These are phyloP conservation scores for Amauroascus verrucosus DNA, from an alignment of 2,329 filamentous ascomycete species.

Conservation along the genomic window DNA sequence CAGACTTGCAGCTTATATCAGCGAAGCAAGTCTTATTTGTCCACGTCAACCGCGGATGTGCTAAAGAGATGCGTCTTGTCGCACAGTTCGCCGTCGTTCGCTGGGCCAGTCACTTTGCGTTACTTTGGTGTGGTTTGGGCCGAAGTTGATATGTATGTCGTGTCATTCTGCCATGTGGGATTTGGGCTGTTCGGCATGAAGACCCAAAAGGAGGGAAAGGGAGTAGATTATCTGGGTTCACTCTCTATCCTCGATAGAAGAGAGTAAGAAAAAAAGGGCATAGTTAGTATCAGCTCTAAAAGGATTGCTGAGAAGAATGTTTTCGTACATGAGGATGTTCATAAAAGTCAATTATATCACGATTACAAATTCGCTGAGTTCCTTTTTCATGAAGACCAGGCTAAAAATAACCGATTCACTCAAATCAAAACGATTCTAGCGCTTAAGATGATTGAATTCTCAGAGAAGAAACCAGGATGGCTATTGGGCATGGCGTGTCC, in stretches of 20 bases:
- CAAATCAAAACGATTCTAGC: neutral
- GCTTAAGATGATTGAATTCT: neutral
- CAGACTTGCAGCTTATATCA: neutral
- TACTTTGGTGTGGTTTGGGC: neutral
- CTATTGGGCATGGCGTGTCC: slow-evolving; percentile 4
- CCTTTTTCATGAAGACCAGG: neutral
- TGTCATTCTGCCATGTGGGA: neutral
- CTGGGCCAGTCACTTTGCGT: neutral
- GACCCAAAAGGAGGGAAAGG: neutral
- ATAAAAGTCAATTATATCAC: neutral
- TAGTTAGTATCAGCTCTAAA: neutral
- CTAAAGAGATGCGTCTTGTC: neutral
- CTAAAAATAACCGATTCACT: neutral
- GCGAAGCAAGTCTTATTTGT: neutral
- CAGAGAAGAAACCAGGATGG: neutral
- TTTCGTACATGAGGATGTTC: too few species aligned
- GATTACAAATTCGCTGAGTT: neutral
- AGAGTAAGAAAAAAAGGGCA: neutral
- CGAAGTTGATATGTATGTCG: slow-evolving; percentile 1
- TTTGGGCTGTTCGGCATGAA: neutral
- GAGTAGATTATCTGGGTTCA: neutral
- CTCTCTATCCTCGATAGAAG: neutral
- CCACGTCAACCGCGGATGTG: slow-evolving; percentile 5
- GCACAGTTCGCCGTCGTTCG: neutral
- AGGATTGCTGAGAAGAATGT: neutral